Evolutionary conservation across 768 basidiomycete genomes (phyloP), one percentile per base, ranked within the genome.

Genomic region (Mycena venus): DNA sequence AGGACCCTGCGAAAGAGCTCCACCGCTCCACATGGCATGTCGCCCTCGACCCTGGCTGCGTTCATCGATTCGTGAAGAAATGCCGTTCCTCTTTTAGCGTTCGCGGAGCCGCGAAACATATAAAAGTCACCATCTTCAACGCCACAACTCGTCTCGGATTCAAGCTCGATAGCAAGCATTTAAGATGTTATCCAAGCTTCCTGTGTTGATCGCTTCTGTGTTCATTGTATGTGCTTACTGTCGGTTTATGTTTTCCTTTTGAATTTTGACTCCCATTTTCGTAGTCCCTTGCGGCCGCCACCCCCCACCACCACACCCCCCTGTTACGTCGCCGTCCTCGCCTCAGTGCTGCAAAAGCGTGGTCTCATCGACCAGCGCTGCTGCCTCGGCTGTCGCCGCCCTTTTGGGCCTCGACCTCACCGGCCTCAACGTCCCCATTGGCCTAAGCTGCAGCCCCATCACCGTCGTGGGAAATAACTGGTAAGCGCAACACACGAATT

Each of bases 251-350:
- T 21, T 31, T 0, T 21, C 17, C 21, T 17, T 31, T 7, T 5
- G 21, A n/a, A 21, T 34, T 58, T 32, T 7, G 21, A 7, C 25
- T 56, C 31, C 12, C 53, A 1, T 32, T 34, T 12, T 10, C 56
- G 31, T 9, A 58, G 56, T 58, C 19, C 56, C 56, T 58, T 58
- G 56, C 56, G 56, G 56, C 56, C 56, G 56, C 56, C 56, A 58
- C 56, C 31, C n/a, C 56, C 56, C 56, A 58, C 56, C 29, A 58
- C 56, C 56, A 32, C 31, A 7, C 29, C 31, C 56, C n/a, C 32
- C 31, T 12, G 32, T 58, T 14, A 58, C 32, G 9, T 19, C 56
- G 3, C 56, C 56, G 9, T 21, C 56, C 7, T 58, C 56, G 8
- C 7, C 2, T 19, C 56, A 58, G n/a, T 58, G 56, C 56, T 58